Base-by-base conservation (phyloP, 2,329 filamentous ascomycete genomes). In the Myriosclerotinia scirpicola region DNA sequence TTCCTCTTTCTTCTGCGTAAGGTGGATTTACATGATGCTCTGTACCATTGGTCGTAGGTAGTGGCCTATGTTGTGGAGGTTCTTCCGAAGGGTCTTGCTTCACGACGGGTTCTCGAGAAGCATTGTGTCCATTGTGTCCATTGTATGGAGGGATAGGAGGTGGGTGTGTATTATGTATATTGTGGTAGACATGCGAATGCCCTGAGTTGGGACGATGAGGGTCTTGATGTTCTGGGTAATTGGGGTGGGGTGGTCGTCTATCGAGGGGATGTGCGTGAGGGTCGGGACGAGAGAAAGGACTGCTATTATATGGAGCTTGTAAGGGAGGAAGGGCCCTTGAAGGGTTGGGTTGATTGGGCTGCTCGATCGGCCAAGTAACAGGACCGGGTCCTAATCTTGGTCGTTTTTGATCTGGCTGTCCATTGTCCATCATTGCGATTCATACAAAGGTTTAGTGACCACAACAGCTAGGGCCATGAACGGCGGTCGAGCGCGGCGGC, bases 371-470 rank as follows among this genome's bases (percentile, higher is more conserved):
- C 66, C 66, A 68, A 54, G 67, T 42, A 26, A 26, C 40, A 62
- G 68, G 63, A 42, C 52, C 46, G n/a, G 68, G 48, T 53, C 62
- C 78, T 72, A 87, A 80, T 79, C 85, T 84, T 77, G 82, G 83
- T 76, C 85, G 84, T 81, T 87, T 87, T 75, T 77, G 79, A 75
- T 87, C 84, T 75, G 84, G 84, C 78, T 78, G 82, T 78, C 80
- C 83, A 80, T 80, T 79, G 80, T 87, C 85, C 85, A 87, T 87
- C 81, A 73, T 76, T 69, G 64, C 69, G 70, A 68, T 72, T 72
- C 68, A 69, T 67, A 78, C 80, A 81, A 80, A 81, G 77, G 64
- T 75, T 70, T 75, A 70, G 70, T 68, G 72, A 70, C 69, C 72
- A 72, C 73, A 67, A 68, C 72, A 73, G 69, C 68, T 71, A 72